Evolutionary conservation across 768 basidiomycete species (phyloP).

Genomic region (Mycena rosella): DNA sequence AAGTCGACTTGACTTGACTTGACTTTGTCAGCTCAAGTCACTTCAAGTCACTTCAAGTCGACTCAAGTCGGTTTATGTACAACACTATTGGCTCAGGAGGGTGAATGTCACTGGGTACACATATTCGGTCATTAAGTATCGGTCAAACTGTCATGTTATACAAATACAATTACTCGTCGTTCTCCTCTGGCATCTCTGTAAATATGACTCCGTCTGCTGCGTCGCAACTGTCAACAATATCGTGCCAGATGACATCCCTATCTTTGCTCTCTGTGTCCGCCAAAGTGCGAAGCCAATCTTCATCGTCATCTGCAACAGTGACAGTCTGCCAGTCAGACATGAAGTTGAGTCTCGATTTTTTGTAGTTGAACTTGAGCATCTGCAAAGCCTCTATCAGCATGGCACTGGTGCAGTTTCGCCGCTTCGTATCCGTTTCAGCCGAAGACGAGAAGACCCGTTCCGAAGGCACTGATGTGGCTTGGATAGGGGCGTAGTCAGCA

Average conservation of each 20-base stretch:
- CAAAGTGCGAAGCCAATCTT: conserved; percentile 10
- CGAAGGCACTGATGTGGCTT: conserved; percentile 2
- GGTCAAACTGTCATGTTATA: too few species aligned
- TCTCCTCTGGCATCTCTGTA: conserved; percentile 20
- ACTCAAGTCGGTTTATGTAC: too few species aligned
- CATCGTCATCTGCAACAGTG: conserved; percentile 3
- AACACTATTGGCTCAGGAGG: too few species aligned
- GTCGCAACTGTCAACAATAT: conserved; percentile 19
- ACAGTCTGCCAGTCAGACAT: conserved; percentile 8
- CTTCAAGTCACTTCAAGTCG: too few species aligned
- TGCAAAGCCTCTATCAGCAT: conserved; percentile 3
- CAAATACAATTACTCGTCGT: conserved; percentile 6
- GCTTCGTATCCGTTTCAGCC: too few species aligned
- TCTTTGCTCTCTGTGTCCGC: too few species aligned
- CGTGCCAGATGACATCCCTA: too few species aligned
- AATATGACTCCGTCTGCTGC: conserved; percentile 19
- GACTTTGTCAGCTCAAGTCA: too few species aligned
- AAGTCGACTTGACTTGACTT: too few species aligned
- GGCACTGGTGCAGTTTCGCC: background rate
- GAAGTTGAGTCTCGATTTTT: conserved; percentile 12
- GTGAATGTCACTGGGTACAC: too few species aligned
- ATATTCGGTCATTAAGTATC: too few species aligned
- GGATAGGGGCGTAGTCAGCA: conserved; percentile 11
- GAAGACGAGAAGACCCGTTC: conserved; percentile 8
- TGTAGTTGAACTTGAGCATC: conserved; percentile 22